A percentile compares a stretch with the other conserved stretches of the same genome.
Evolutionary conservation across 805 yeast species (phyloP).

Genomic region (Cyberlindnera mycetangii): DNA sequence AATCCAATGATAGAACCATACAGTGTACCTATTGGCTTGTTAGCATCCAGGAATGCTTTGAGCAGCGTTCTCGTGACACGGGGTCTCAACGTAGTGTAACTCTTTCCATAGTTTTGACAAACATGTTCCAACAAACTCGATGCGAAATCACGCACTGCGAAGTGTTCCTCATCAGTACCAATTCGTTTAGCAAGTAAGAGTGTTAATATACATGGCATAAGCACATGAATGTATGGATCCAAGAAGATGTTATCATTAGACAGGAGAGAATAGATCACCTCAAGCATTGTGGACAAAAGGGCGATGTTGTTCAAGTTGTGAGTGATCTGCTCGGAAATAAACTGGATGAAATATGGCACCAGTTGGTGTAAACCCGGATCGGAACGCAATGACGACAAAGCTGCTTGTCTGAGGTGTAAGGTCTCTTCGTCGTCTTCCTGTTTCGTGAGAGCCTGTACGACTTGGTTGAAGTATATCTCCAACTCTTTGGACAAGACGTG

Average conservation of each 20-base stretch:
- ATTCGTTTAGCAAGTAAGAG: constrained; percentile 82
- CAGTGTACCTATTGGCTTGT: constrained; percentile 83
- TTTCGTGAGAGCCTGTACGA: constrained; percentile 70
- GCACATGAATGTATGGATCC: constrained; percentile 93
- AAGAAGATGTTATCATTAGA: constrained; percentile 82
- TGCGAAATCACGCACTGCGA: constrained; percentile 81
- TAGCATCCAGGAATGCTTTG: constrained; percentile 84
- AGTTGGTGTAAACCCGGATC: constrained; percentile 97
- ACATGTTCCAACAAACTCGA: constrained; percentile 78
- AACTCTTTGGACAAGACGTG: constrained; percentile 93
- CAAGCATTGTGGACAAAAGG: constrained; percentile 78
- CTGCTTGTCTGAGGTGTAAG: constrained; percentile 62
- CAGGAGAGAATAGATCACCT: constrained; percentile 80
- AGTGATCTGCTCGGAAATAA: constrained; percentile 92
- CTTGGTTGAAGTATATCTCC: constrained; percentile 89
- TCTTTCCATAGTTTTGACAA: constrained; percentile 74
- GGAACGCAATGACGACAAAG: constrained; percentile 75
- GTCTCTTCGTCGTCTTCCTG: constrained; percentile 43
- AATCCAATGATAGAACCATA: constrained; percentile 90
- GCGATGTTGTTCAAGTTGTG: constrained; percentile 74
- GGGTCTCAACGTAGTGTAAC: constrained; percentile 87
- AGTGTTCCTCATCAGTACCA: constrained; percentile 44
- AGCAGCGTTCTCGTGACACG: constrained; percentile 90
- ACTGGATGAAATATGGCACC: constrained; percentile 94
- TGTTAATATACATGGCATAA: constrained; percentile 95